A percentile compares a stretch with the other conserved stretches of the same genome.
Evolutionary conservation across 2,329 filamentous ascomycete genomes (phyloP).

Genomic region (Phoma sp.): DNA sequence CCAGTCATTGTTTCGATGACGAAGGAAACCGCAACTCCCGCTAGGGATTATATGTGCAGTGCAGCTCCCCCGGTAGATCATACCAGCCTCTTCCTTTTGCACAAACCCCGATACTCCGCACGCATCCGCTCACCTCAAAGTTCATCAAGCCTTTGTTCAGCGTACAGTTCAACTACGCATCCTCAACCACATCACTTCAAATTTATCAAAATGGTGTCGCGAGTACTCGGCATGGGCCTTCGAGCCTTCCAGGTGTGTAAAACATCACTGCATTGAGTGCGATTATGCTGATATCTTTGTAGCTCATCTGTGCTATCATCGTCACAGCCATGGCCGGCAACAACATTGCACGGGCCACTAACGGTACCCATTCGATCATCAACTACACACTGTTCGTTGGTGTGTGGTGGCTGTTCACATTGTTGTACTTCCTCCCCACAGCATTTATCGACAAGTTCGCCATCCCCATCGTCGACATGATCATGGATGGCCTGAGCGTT

Average conservation of each 20-base stretch:
- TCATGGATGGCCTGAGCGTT: constrained; percentile 64
- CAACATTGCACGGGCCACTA: constrained; percentile 61
- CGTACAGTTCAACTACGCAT: constrained; percentile 8
- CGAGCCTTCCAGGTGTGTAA: constrained; percentile 50
- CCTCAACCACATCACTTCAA: constrained; percentile 5
- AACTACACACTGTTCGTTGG: constrained; percentile 72
- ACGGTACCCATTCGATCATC: constrained; percentile 63
- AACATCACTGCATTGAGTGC: neutral
- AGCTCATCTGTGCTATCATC: constrained; percentile 67
- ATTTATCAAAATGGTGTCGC: constrained; percentile 48
- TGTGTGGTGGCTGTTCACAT: constrained; percentile 68
- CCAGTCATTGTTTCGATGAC: constrained; percentile 16
- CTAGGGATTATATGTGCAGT: constrained; percentile 17
- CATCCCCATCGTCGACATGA: constrained; percentile 60
- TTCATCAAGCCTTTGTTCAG: neutral
- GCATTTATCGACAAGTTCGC: constrained; percentile 61
- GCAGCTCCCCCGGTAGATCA: constrained; percentile 16
- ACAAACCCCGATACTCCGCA: constrained; percentile 3
- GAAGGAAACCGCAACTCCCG: constrained; percentile 17
- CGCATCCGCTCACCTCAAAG: neutral
- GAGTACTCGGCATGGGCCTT: constrained; percentile 48
- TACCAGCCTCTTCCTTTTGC: constrained; percentile 9
- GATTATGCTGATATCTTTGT: constrained; percentile 4
- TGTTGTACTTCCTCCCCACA: constrained; percentile 66
- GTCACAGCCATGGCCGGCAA: constrained; percentile 67